These are phyloP conservation scores for Colletotrichum sp. DNA, from an alignment of 2,329 filamentous ascomycete species.

Conservation along the genomic window DNA sequence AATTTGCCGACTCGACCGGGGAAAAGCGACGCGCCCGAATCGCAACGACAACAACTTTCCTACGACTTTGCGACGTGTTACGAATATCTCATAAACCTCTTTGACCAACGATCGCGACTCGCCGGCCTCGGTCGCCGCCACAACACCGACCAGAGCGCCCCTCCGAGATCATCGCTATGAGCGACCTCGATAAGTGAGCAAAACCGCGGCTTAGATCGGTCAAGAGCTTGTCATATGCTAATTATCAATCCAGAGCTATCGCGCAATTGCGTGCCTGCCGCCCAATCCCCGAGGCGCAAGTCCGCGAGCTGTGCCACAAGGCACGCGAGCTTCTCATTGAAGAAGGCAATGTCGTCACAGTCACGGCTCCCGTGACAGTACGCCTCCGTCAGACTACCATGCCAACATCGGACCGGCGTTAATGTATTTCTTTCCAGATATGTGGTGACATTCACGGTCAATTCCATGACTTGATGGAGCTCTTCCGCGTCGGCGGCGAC, in stretches of 20 bases:
- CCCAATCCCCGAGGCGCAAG: conserved; percentile 93
- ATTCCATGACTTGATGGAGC: conserved; percentile 96
- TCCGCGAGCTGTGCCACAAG: conserved; percentile 96
- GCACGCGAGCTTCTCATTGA: conserved; percentile 95
- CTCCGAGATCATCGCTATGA: conserved; percentile 61
- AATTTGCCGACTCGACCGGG: not conserved
- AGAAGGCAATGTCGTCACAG: conserved; percentile 95
- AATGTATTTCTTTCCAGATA: conserved; percentile 60
- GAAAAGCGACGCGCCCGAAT: not conserved
- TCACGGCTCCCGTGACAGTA: conserved; percentile 93
- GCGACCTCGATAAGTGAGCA: conserved; percentile 87
- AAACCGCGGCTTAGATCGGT: not conserved
- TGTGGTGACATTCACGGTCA: conserved; percentile 97
- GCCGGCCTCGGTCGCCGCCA: conserved; percentile 1
- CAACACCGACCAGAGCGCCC: conserved; percentile 5
- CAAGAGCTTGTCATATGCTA: not conserved
- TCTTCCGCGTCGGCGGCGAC: conserved; percentile 91
- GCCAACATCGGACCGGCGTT: not conserved
- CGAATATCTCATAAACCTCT: not conserved
- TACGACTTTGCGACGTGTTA: not conserved
- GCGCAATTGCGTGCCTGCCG: conserved; percentile 94
- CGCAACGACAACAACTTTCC: not conserved
- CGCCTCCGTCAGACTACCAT: conserved; percentile 25
- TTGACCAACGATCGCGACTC: not conserved
- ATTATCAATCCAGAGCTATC: conserved; percentile 73